A percentile compares a stretch with the other conserved stretches of the same genome.
These are phyloP conservation scores for Solanum appendiculatum DNA, from an alignment of 257 asterid species.

Conservation along the genomic window DNA sequence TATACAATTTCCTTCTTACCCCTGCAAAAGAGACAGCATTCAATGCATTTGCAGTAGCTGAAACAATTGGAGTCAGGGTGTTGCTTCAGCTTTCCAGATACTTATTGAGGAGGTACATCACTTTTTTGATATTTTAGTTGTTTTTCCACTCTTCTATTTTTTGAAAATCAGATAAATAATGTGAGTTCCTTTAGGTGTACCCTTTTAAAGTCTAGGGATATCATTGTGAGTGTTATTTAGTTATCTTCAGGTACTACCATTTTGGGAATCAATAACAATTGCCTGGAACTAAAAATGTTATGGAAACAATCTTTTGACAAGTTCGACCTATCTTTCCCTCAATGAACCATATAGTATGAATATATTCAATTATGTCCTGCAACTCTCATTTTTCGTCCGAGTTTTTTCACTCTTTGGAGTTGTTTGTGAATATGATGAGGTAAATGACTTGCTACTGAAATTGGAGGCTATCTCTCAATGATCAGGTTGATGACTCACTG, in stretches of 20 bases:
- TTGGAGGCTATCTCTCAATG: not conserved
- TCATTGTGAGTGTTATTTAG: not conserved
- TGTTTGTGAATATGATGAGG: not conserved
- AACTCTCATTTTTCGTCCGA: not conserved
- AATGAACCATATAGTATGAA: not conserved
- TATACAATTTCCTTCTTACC: not conserved
- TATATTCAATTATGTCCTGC: not conserved
- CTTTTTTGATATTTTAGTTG: not conserved
- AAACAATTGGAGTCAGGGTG: not conserved
- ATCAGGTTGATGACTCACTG: not conserved
- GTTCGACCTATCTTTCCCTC: not conserved
- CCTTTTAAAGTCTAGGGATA: not conserved
- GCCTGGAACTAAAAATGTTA: not conserved
- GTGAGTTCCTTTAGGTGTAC: not conserved
- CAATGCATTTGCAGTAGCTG: not conserved
- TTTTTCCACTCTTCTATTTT: not conserved
- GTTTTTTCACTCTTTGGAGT: not conserved
- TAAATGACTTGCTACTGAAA: not conserved
- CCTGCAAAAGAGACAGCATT: not conserved
- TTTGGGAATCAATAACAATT: not conserved
- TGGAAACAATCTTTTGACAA: not conserved
- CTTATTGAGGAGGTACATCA: not conserved
- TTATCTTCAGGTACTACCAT: not conserved
- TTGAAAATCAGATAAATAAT: not conserved
- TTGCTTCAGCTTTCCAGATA: not conserved